Base-by-base conservation (phyloP, 179 eudicot species). In the Spergularia azorica region DNA sequence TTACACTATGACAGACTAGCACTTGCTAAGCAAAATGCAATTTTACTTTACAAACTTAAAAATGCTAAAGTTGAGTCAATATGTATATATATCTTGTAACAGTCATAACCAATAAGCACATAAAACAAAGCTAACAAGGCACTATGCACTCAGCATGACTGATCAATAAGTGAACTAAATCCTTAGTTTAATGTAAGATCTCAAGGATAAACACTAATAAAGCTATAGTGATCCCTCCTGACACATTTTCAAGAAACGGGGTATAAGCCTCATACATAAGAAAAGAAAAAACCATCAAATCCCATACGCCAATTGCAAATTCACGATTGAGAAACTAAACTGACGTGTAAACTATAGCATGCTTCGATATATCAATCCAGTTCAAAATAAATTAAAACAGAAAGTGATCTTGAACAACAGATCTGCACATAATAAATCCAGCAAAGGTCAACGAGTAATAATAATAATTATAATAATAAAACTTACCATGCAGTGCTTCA, bases 401-500 rank as follows among this genome's bases (percentile, higher is more conserved):
- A 63, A 56, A 9, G 55, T 56, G 41, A 46, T 18, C 8, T 39
- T 12, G 13, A 15, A 52, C 58, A 69, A 54, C 50, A 48, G 20
- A 58, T 26, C 50, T 57, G 57, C 73, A 57, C 70, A 32, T 39
- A 57, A 41, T 38, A 36, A 12, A 68, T 39, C 0, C 21, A 13
- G 10, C 60, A 50, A 43, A 21, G 41, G 21, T 55, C 20, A 50
- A 46, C 48, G 32, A 26, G 32, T 51, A 72, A 61, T 66, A 51
- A n/a, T n/a, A n/a, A n/a, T n/a, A n/a, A n/a, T n/a, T n/a, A 73
- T 38, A 43, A 73, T 71, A 32, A 77, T n/a, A 55, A 63, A 82
- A 72, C 90, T 85, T 77, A 93, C 98, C 97, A 80, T 95, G 98
- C 77, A 95, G 96, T 71, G 92, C 93, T 90, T 91, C 97, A 84